Conservation (phyloP, 108 stramenopile species). For the Nannochloropsis gaditana region DNA sequence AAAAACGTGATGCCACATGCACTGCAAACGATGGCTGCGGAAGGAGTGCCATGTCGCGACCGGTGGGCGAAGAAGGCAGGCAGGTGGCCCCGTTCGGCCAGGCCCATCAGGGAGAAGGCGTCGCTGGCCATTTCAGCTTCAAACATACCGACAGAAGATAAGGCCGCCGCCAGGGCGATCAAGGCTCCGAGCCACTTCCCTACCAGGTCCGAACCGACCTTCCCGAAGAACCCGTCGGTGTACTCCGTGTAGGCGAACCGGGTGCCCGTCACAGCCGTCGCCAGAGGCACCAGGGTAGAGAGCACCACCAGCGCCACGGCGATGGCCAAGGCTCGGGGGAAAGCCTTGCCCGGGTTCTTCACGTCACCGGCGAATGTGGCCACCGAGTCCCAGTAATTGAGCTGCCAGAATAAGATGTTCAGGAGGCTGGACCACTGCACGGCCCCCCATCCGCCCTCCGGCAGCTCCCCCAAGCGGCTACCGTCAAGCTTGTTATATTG, state of each 20-base stretch:
- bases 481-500: constrained; percentile 38
- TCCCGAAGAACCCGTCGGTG: constrained; percentile 73
- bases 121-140: constrained; percentile 88
- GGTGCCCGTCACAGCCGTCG: constrained; percentile 3
- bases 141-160: constrained; percentile 78
- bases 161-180: constrained; percentile 80
- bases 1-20: constrained; percentile 66
- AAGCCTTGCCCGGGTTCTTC: constrained; percentile 62
- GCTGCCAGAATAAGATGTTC: constrained; percentile 92
- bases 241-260: constrained; percentile 61
- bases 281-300: constrained; percentile 68
- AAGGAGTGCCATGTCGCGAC: constrained; percentile 76
- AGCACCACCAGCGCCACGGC: constrained; percentile 61
- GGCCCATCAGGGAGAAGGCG: constrained; percentile 82
- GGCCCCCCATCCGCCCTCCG: constrained; percentile 62
- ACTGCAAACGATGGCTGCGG: constrained; percentile 70
- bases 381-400: constrained; percentile 79
- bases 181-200: constrained; percentile 85
- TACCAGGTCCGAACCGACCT: constrained; percentile 65
- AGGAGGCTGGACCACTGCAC: constrained; percentile 78
- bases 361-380: constrained; percentile 79
- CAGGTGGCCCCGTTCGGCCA: constrained; percentile 79
- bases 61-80: constrained; percentile 69
- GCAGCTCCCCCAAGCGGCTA: constrained; percentile 40
- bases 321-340: constrained; percentile 68